A percentile compares a stretch with the other conserved stretches of the same genome.
Evolutionary conservation across 768 basidiomycete species (phyloP).

Genomic region (Suillus brevipes): DNA sequence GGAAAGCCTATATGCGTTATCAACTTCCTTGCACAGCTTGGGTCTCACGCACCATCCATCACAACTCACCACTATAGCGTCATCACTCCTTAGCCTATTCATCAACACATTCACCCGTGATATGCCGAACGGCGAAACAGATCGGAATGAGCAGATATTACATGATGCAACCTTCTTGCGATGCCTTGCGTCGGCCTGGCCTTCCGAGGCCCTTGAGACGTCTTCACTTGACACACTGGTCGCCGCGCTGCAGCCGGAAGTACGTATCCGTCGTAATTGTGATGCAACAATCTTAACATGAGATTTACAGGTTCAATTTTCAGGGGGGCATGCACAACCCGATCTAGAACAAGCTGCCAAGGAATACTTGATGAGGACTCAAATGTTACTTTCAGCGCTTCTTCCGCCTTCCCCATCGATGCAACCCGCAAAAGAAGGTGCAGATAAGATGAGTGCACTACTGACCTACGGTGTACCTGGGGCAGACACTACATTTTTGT

Average conservation of each 20-base stretch:
- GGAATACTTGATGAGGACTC: conserved; percentile 55
- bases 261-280: conserved; percentile 17
- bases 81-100: conserved; percentile 42
- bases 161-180: conserved; percentile 53
- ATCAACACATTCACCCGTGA: conserved; percentile 31
- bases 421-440: conserved; percentile 24
- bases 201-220: conserved; percentile 11
- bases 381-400: conserved; percentile 60
- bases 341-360: conserved; percentile 32
- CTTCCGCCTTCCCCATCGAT: conserved; percentile 41
- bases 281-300: background rate
- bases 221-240: conserved; percentile 30
- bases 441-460: conserved; percentile 44
- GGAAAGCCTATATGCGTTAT: conserved; percentile 54
- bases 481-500: conserved; percentile 53
- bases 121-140: conserved; percentile 31
- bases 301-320: conserved; percentile 16
- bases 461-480: conserved; percentile 54
- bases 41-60: conserved; percentile 44
- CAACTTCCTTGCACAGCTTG: conserved; percentile 54
- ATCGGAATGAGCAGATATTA: conserved; percentile 32
- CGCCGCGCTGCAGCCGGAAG: conserved; percentile 25
- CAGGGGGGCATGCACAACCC: conserved; percentile 6
- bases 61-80: conserved; percentile 37
- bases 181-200: conserved; percentile 39